A percentile compares a stretch with the other conserved stretches of the same genome.
These are phyloP conservation scores for Rhizophora mangle DNA, from an alignment of 345 rosid genomes.

Conservation along the genomic window DNA sequence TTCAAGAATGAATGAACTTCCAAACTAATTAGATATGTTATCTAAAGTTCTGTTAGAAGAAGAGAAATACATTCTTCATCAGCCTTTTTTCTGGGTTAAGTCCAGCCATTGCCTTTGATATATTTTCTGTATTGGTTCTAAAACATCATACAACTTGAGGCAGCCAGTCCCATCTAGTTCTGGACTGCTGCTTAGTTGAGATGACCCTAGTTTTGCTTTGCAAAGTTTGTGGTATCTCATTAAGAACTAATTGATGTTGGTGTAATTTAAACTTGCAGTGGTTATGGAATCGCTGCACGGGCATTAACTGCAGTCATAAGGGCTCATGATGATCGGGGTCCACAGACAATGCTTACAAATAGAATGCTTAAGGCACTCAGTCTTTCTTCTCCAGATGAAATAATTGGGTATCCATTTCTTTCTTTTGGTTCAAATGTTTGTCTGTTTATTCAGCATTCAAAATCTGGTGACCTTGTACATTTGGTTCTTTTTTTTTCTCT, in stretches of 20 bases:
- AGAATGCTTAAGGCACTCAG: slow-evolving; percentile 57
- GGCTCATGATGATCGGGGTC: slow-evolving; percentile 95
- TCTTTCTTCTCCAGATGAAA: slow-evolving; percentile 81
- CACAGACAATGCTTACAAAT: slow-evolving; percentile 59
- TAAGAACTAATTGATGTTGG: not conserved
- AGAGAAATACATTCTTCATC: too few relatives aligned
- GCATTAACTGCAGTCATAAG: slow-evolving; percentile 82
- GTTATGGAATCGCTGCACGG: slow-evolving; percentile 91
- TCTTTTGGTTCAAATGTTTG: not conserved
- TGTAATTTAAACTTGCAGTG: slow-evolving; percentile 37
- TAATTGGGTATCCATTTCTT: slow-evolving; percentile 48
- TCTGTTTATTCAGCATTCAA: not conserved
- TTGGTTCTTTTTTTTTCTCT: too few relatives aligned
- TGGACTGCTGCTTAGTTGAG: not conserved
- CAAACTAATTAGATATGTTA: too few relatives aligned
- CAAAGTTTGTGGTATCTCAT: too few relatives aligned
- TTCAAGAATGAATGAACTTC: too few relatives aligned
- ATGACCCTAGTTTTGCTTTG: not conserved
- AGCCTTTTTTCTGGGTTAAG: too few relatives aligned
- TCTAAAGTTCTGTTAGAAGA: too few relatives aligned
- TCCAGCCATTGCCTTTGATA: too few relatives aligned
- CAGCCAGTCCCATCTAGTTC: too few relatives aligned
- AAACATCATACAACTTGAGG: too few relatives aligned
- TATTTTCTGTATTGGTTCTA: too few relatives aligned
- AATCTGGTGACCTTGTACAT: too few relatives aligned